phyloP scores from a whole-genome alignment of 2,329 filamentous ascomycete genomes.

The Bipolaris zeicola region DNA sequence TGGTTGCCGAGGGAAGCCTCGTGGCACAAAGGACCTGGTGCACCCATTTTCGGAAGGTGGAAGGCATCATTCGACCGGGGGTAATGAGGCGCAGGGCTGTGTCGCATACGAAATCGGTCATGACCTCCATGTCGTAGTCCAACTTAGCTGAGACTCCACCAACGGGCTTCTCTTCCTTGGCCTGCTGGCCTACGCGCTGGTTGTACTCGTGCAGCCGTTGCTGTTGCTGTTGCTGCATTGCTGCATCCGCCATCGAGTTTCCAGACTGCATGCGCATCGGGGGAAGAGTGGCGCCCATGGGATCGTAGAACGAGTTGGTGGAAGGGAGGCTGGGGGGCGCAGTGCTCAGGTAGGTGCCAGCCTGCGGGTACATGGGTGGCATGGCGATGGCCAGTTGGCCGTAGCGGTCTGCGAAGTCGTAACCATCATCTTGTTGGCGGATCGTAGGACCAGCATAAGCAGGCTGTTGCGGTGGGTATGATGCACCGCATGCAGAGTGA shows the following conservation, averaged over 20 bases:
- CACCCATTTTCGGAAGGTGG: conserved; percentile 89
- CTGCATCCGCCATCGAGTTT: conserved; percentile 43
- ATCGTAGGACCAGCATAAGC: conserved; percentile 50
- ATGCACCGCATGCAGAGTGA: conserved; percentile 52
- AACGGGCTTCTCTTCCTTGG: conserved; percentile 69
- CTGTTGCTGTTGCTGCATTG: conserved; percentile 47
- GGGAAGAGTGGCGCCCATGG: conserved; percentile 53
- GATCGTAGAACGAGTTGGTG: conserved; percentile 52
- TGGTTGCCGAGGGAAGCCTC: conserved; percentile 86
- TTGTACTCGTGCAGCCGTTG: conserved; percentile 50
- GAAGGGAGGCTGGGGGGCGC: conserved; percentile 45
- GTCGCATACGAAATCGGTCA: conserved; percentile 93
- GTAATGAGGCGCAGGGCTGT: conserved; percentile 77
- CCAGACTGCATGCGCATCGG: conserved; percentile 53
- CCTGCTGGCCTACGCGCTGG: conserved; percentile 47
- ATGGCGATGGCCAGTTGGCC: conserved; percentile 51
- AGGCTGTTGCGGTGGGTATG: conserved; percentile 53
- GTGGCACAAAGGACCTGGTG: conserved; percentile 89
- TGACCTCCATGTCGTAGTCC: conserved; percentile 95
- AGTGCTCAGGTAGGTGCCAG: conserved; percentile 47
- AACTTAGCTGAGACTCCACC: conserved; percentile 92
- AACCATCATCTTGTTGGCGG: conserved; percentile 52
- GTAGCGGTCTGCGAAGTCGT: conserved; percentile 55
- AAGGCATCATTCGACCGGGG: conserved; percentile 65
- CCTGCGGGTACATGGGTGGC: conserved; percentile 49